Percentiles rank a stretch among this genome's conserved stretches.
Evolutionary conservation across 1,284 basidiomycete species (phyloP).

Genomic region (Trichosporon ovoides): DNA sequence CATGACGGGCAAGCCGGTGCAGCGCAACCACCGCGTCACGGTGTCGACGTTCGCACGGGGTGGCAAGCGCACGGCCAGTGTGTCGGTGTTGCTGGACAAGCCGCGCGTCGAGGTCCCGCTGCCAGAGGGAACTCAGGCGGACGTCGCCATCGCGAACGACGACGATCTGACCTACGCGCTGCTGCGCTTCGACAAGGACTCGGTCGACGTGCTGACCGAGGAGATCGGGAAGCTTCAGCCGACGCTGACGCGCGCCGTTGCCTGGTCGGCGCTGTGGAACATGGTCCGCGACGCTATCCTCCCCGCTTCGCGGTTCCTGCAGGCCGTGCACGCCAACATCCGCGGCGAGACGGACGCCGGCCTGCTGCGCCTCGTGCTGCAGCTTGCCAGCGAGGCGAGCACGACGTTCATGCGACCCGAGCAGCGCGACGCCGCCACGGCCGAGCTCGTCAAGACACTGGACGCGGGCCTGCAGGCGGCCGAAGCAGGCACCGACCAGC

Average conservation of each 20-base stretch:
- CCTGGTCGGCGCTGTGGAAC: conserved; percentile 15
- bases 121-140: neutral
- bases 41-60: conserved; percentile 10
- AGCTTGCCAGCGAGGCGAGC: neutral
- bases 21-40: conserved; percentile 12
- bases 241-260: conserved; percentile 11
- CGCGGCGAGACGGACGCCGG: conserved; percentile 7
- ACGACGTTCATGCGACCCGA: neutral
- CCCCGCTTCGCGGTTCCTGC: conserved; percentile 5
- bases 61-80: conserved; percentile 8
- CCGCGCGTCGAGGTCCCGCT: conserved; percentile 11
- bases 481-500: conserved; percentile 6
- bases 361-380: conserved; percentile 4
- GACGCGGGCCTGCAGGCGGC: neutral
- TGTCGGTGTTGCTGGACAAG: conserved; percentile 9
- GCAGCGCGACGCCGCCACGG: neutral
- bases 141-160: conserved; percentile 15
- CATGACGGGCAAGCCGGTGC: neutral
- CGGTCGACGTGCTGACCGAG: conserved; percentile 7
- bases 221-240: conserved; percentile 6
- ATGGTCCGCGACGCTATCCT: conserved; percentile 13
- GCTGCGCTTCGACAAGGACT: conserved; percentile 11
- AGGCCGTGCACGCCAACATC: conserved; percentile 4
- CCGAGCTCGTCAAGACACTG: neutral
- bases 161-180: conserved; percentile 15